Percentiles rank a stretch among this genome's conserved stretches.
Conservation (phyloP, 192 early-diverging fungal species). For the Irineochytrium annulatum region DNA sequence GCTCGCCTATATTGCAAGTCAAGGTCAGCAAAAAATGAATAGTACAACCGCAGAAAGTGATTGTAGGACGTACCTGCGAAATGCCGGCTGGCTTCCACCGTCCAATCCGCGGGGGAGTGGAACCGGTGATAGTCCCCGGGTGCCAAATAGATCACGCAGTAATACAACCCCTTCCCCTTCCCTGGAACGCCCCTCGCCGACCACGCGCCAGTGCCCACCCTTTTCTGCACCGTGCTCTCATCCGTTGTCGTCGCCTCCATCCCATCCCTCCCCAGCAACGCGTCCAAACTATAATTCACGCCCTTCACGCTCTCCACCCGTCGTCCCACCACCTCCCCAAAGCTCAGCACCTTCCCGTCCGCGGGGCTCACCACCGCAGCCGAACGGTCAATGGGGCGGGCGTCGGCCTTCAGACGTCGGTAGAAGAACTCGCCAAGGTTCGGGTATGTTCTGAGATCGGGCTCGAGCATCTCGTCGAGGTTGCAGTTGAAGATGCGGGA, state of each 20-base stretch:
- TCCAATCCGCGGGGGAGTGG: conserved; percentile 96
- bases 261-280: conserved; percentile 68
- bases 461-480: conserved; percentile 88
- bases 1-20: conserved; percentile 60
- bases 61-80: conserved; percentile 68
- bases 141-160: conserved; percentile 90
- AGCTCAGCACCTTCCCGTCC: conserved; percentile 88
- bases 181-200: conserved; percentile 1
- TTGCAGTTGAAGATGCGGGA: conserved; percentile 85
- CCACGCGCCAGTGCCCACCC: neutral
- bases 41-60: conserved; percentile 15
- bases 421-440: conserved; percentile 94
- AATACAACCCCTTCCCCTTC: conserved; percentile 75
- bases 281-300: conserved; percentile 81
- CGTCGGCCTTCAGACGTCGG: conserved; percentile 74
- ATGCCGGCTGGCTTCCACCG: conserved; percentile 80
- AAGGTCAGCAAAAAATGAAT: conserved; percentile 1
- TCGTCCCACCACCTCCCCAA: conserved; percentile 72
- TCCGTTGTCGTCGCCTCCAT: conserved; percentile 1
- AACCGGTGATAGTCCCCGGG: conserved; percentile 99
- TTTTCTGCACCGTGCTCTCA: too few relatives aligned
- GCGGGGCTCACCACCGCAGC: conserved; percentile 76
- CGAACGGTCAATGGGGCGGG: conserved; percentile 64
- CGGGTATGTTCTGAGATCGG: conserved; percentile 70
- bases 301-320: conserved; percentile 94